Conservation (phyloP, 768 basidiomycete species). For the Austroboletus festivus region DNA sequence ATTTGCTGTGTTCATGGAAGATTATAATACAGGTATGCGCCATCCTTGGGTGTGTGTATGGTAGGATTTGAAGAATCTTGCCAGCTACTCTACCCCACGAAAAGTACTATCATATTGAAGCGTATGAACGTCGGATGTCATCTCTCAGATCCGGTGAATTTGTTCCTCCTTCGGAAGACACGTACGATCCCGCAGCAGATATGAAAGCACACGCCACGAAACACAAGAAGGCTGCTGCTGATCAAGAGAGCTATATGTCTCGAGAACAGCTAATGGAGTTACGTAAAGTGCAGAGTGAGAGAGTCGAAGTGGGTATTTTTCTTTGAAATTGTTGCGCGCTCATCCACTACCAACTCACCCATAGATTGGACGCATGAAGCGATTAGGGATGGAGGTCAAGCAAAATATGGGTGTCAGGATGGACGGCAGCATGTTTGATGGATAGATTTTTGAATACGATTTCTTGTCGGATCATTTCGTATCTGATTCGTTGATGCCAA, state of each 20-base stretch:
- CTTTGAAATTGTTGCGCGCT: neutral
- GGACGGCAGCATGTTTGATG: slow-evolving; percentile 69
- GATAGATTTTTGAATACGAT: slow-evolving; percentile 11
- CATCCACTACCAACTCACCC: neutral
- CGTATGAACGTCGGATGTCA: slow-evolving; percentile 81
- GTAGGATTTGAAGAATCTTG: neutral
- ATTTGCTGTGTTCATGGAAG: slow-evolving; percentile 78
- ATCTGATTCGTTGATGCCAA: too few species aligned
- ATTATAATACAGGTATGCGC: slow-evolving; percentile 71
- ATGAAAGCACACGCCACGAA: slow-evolving; percentile 69
- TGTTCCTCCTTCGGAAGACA: slow-evolving; percentile 64
- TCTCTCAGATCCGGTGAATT: slow-evolving; percentile 82
- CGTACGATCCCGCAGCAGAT: slow-evolving; percentile 83
- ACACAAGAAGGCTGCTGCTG: slow-evolving; percentile 64
- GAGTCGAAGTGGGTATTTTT: slow-evolving; percentile 58
- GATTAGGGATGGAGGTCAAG: slow-evolving; percentile 84
- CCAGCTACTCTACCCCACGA: slow-evolving; percentile 89
- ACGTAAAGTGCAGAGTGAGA: slow-evolving; percentile 79
- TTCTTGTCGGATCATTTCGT: neutral
- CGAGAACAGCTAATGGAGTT: slow-evolving; percentile 81
- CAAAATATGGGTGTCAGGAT: slow-evolving; percentile 84
- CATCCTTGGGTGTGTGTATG: neutral
- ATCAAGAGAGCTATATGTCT: slow-evolving; percentile 72
- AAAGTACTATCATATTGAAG: slow-evolving; percentile 90
- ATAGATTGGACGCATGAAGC: slow-evolving; percentile 79